Evolutionary conservation across 768 basidiomycete genomes (phyloP), one percentile per base, ranked within the genome.

Genomic region (Hypholoma fasciculare): DNA sequence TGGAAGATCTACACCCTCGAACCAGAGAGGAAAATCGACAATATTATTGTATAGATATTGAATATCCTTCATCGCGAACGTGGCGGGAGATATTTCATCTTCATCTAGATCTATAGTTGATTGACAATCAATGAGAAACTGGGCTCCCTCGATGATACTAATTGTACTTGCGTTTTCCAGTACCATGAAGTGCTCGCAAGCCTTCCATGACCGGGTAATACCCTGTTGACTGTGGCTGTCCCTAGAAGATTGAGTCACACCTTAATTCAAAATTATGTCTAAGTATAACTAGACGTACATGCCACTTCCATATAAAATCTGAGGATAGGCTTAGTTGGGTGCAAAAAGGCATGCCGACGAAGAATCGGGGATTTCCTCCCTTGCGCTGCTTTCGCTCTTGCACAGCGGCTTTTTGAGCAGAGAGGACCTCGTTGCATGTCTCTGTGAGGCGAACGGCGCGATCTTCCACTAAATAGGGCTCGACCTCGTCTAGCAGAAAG

Each of bases 271-370:
- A 19, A 30, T 27, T 5, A 9, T 5, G 48, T 27, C 23, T 12
- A 11, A 26, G 27, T 26, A 26, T 14, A 23, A 46, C 2, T 46
- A 34, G n/a, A 68, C 73, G 46, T 59, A 83, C 81, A 67, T 82
- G 79, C 82, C 82, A 84, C 8, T 76, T 77, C 51, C 73, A 70
- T 40, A 83, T 77, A 47, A 76, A 78, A 19, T 78, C 82, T 7
- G 70, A 3, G 66, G 69, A 52, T 75, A 76, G 13, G 13, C 40
- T 48, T 61, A 68, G 39, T 49, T 64, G 62, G 82, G 81, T 49
- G 64, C 63, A 56, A 82, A 80, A 8, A 27, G 78, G 67, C 78
- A 80, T 76, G 11, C 83, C 83, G 30, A 82, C 81, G 56, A 80
- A 82, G 63, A 78, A 72, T 61, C 72, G 69, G 30, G 37, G n/a